Conservation (phyloP, 2,329 filamentous ascomycete species). For the Leptographium radiaticola region DNA sequence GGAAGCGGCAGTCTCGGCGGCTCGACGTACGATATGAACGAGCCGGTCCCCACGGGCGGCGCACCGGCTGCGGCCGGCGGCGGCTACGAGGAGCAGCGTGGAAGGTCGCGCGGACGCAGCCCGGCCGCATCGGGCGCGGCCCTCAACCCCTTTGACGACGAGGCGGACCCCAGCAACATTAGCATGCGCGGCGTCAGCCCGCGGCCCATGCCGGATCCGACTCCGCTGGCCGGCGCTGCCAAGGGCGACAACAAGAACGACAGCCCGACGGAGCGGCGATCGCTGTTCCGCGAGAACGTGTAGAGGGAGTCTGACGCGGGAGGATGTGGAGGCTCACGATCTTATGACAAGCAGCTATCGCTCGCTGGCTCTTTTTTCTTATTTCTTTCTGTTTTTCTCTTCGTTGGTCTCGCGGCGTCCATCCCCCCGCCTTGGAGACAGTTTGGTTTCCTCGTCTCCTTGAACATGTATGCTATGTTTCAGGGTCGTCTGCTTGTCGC, state of each 20-base stretch:
- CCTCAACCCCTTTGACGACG: constrained; percentile 55
- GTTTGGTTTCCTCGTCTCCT: not conserved
- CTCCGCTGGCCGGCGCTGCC: constrained; percentile 16
- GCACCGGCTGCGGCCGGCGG: constrained; percentile 17
- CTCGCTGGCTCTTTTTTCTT: not conserved
- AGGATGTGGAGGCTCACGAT: not conserved
- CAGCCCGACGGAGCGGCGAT: constrained; percentile 55
- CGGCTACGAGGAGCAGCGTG: constrained; percentile 21
- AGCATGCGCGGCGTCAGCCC: constrained; percentile 62
- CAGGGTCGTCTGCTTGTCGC: too few species aligned
- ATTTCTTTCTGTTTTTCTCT: not conserved
- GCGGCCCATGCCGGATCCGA: constrained; percentile 46
- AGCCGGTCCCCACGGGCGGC: constrained; percentile 18
- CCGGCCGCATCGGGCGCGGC: constrained; percentile 18
- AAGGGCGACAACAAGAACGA: constrained; percentile 27
- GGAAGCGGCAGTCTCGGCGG: constrained; percentile 12
- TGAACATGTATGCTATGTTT: not conserved
- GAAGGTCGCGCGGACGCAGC: constrained; percentile 29
- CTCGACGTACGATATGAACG: constrained; percentile 35
- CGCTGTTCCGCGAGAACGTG: constrained; percentile 58
- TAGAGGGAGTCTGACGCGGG: constrained; percentile 19
- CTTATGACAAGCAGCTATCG: not conserved
- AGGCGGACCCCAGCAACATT: constrained; percentile 46
- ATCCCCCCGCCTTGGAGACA: too few species aligned
- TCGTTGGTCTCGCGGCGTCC: not conserved